Conservation (phyloP, 345 rosid species). For the Citrus maxima region DNA sequence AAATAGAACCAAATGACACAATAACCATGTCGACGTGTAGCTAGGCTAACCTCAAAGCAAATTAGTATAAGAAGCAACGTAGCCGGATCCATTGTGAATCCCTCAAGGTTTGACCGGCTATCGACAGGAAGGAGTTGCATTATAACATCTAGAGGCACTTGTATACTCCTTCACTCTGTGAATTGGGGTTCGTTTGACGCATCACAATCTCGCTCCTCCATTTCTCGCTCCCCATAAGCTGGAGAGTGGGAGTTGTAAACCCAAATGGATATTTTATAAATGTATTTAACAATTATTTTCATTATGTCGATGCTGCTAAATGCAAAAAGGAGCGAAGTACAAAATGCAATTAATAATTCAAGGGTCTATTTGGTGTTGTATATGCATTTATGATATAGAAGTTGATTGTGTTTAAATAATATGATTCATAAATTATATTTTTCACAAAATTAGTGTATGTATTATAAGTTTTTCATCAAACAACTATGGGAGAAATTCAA, state of each 20-base stretch:
- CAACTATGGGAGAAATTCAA: too few relatives aligned
- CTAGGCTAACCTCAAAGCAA: not conserved
- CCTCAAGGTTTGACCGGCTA: not conserved
- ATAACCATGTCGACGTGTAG: not conserved
- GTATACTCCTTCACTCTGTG: not conserved
- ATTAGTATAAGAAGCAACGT: not conserved
- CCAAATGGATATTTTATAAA: not conserved
- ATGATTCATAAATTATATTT: too few relatives aligned
- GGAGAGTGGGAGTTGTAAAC: not conserved
- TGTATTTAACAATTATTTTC: too few relatives aligned
- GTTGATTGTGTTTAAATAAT: too few relatives aligned
- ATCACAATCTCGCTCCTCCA: not conserved
- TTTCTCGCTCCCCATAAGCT: too few relatives aligned
- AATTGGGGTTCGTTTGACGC: not conserved
- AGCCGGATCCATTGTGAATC: not conserved
- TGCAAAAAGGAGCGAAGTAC: not conserved
- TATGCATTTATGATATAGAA: too few relatives aligned
- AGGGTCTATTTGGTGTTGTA: not conserved
- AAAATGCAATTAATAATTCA: not conserved
- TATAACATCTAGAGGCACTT: not conserved
- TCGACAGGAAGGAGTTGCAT: not conserved
- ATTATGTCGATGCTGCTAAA: not conserved
- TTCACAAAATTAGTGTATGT: too few relatives aligned
- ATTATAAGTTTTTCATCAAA: too few relatives aligned
- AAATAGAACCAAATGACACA: not conserved